Evolutionary conservation across 768 basidiomycete species (phyloP).

Genomic region (Phlebiopsis gigantea): DNA sequence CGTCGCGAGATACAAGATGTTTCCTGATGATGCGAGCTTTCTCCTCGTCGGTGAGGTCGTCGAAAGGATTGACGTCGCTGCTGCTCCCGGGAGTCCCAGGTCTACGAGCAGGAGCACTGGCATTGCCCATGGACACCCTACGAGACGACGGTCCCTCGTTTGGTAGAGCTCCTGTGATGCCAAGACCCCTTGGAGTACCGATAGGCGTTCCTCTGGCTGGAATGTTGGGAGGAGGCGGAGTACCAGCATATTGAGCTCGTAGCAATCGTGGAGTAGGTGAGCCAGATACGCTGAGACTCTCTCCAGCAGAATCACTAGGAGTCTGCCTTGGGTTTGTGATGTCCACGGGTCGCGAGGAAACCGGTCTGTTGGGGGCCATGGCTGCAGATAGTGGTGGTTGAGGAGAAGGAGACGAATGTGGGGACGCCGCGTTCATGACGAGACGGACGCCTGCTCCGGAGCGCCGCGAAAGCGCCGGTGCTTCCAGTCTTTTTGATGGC

Average conservation of each 20-base stretch:
- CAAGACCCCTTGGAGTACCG: conserved; percentile 25
- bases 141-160: conserved; percentile 14
- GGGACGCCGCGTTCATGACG: conserved; percentile 1
- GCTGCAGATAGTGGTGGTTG: conserved; percentile 4
- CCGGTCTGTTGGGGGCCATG: conserved; percentile 6
- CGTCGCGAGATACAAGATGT: conserved; percentile 75
- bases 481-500: neutral
- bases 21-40: conserved; percentile 76
- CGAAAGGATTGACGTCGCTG: conserved; percentile 35
- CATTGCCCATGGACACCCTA: conserved; percentile 30
- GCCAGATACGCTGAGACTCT: conserved; percentile 32
- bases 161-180: conserved; percentile 12
- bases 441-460: neutral
- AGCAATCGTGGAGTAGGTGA: conserved; percentile 62
- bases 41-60: conserved; percentile 72
- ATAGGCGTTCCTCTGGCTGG: conserved; percentile 49
- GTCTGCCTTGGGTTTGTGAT: conserved; percentile 16
- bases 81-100: conserved; percentile 27
- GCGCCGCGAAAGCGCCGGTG: neutral
- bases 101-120: conserved; percentile 29
- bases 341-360: conserved; percentile 18
- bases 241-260: conserved; percentile 60
- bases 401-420: neutral
- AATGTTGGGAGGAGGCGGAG: conserved; percentile 45
- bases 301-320: conserved; percentile 1